These are phyloP conservation scores for Sporothrix pseudoabietina DNA, from an alignment of 2,329 filamentous ascomycete genomes.

Conservation along the genomic window DNA sequence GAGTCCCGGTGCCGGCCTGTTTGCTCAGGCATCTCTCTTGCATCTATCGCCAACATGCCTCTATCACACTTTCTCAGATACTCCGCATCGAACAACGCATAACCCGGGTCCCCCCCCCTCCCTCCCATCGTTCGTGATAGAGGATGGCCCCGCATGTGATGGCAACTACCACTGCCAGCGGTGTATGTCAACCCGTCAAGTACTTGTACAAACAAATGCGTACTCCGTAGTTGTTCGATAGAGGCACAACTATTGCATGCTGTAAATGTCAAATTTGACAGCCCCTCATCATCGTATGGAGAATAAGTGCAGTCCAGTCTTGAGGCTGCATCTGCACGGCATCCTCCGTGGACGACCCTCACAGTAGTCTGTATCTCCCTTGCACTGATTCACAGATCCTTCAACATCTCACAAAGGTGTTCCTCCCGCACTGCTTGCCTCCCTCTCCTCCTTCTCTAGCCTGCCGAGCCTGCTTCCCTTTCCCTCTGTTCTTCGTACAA, in stretches of 20 bases:
- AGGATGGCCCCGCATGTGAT: conserved; percentile 19
- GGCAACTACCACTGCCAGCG: conserved; percentile 5
- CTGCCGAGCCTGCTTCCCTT: neutral
- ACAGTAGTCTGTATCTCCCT: neutral
- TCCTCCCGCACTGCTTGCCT: neutral
- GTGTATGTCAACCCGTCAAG: neutral
- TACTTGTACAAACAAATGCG: neutral
- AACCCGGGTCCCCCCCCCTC: neutral
- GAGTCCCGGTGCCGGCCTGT: conserved; percentile 21
- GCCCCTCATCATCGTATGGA: neutral
- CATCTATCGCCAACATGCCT: neutral
- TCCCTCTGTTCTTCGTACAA: neutral
- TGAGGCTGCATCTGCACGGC: conserved; percentile 8
- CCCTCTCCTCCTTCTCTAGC: neutral
- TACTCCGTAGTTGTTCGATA: neutral
- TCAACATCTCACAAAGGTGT: conserved; percentile 9
- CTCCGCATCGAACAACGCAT: conserved; percentile 20
- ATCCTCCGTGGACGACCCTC: neutral
- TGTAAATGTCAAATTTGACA: conserved; percentile 2
- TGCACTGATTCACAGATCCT: neutral
- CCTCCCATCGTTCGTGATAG: neutral
- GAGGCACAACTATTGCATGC: conserved; percentile 11
- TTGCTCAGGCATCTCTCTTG: neutral
- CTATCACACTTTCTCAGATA: neutral
- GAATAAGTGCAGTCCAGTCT: neutral